Evolutionary conservation across 2,329 filamentous ascomycete species (phyloP), one percentile per base, ranked within the genome.

Genomic region (Xylariaceae sp.): DNA sequence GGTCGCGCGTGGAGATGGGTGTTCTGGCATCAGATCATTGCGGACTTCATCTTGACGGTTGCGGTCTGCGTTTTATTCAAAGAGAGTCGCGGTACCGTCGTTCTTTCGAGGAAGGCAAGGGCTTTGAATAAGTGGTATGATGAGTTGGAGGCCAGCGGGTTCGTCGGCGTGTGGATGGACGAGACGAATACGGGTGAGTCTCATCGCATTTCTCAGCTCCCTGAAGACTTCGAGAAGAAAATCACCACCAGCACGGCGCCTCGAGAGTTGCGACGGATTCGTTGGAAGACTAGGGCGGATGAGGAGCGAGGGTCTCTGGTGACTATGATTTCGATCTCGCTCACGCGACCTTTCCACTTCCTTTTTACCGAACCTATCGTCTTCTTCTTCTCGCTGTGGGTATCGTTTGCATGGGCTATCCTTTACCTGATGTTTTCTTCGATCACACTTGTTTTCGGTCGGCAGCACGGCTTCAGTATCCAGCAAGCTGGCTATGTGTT

Each of bases 331-430:
- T 77, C 79, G 4, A 84, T 90, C 10, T 94, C 90, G 0, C 74
- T 93, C 5, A 86, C 84, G 64, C 83, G 92, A 0, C 92, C 92
- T 0, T 95, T 96, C 72, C 84, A 87, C 68, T 80, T 92, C 1
- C 82, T 92, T 13, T 76, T 87, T 64, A 92, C 88, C 0, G 89
- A 92, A 66, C 87, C 88, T 0, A 86, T 91, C 8, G 88, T 92
- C 11, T 91, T 92, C 74, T 91, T 84, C 77, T 97, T 97, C 76
- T 91, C 88, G 0, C 78, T 96, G 0, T 97, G 92, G 92, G 88
- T 92, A 0, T 82, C 90, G 0, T 97, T 97, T 72, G 87, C 87
- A 17, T 97, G 92, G 92, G 91, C 88, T 0, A 83, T 96, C 0
- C 82, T 97, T 0, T 97, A 96, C 72, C 78, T 96, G 15, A 90